Evolutionary conservation across 2,329 filamentous ascomycete genomes (phyloP).

Genomic region (Helminthosporium solani): DNA sequence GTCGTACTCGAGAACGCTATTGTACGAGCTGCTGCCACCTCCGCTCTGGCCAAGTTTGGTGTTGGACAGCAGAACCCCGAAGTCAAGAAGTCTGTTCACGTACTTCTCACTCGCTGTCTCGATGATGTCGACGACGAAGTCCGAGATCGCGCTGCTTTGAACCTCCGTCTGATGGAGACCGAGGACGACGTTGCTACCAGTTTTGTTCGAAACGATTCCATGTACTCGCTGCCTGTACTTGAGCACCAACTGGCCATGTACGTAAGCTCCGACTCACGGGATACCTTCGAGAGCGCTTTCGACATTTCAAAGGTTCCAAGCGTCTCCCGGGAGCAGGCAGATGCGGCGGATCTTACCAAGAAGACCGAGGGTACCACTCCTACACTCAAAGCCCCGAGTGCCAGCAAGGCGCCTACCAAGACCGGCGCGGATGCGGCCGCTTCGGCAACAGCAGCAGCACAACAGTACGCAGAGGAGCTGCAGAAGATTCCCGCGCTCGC

Average conservation of each 20-base stretch:
- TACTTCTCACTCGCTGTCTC: slow-evolving; percentile 87
- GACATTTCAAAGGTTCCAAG: slow-evolving; percentile 88
- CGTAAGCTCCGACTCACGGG: slow-evolving; percentile 87
- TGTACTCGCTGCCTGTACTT: slow-evolving; percentile 91
- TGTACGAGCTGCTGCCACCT: slow-evolving; percentile 91
- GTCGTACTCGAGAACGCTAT: slow-evolving; percentile 97
- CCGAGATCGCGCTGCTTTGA: slow-evolving; percentile 89
- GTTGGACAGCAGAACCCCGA: slow-evolving; percentile 93
- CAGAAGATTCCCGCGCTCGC: slow-evolving; percentile 88
- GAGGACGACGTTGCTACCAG: slow-evolving; percentile 81
- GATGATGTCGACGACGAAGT: slow-evolving; percentile 99
- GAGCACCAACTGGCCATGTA: slow-evolving; percentile 98
- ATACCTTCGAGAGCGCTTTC: slow-evolving; percentile 81
- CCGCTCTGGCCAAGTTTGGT: slow-evolving; percentile 93
- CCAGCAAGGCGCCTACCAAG: slow-evolving; percentile 70
- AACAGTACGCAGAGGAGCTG: slow-evolving; percentile 86
- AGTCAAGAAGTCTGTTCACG: slow-evolving; percentile 92
- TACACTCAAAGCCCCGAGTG: slow-evolving; percentile 88
- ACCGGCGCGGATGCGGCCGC: slow-evolving; percentile 73
- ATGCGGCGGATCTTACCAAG: slow-evolving; percentile 94
- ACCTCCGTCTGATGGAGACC: slow-evolving; percentile 87
- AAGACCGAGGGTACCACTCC: slow-evolving; percentile 92
- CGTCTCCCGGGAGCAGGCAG: slow-evolving; percentile 91
- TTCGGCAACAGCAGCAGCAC: slow-evolving; percentile 74
- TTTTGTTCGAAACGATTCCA: slow-evolving; percentile 95